Evolutionary conservation across 192 early-diverging fungal genomes (phyloP), one percentile per base, ranked within the genome.

Genomic region (Entophlyctis luteolus): DNA sequence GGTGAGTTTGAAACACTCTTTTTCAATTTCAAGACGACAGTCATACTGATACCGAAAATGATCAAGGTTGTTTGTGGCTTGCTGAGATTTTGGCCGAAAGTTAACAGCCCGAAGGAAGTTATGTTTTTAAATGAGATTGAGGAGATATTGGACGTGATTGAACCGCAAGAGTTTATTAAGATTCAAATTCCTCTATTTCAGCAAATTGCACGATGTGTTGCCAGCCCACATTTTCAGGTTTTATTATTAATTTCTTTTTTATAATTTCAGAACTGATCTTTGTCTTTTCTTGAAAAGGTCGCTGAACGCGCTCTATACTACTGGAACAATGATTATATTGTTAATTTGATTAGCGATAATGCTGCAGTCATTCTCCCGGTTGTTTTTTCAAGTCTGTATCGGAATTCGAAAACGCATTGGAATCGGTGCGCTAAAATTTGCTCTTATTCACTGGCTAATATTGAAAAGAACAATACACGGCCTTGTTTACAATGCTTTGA

Each of bases 81-180:
- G 50, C 77, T 99, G 67, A 86, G 93, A 29, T 98, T 85, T 76
- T 99, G 97, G 97, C 97, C 97, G 54, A 98, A 96, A 77, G 93
- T 99, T 46, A 99, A 98, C 82, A 93, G 90, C 68, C 93, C 94
- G 14, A 99, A 99, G 77, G 96, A 99, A 80, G 93, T 98, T 62
- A 96, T 99, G 95, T 99, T 95, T 78, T 82, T 99, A 69, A 94
- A 92, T 76, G 97, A 99, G 76, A 81, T 98, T 42, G 97, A 99
- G 71, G 95, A 95, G 66, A 94, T 99, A 27, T 72, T 99, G 82
- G 93, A 96, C 75, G 89, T 94, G 0, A 93, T 92, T 49, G 95
- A 99, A 69, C 91, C 90, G 2, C 79, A 84, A 39, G 92, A 98
- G 74, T 99, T 98, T 76, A 78, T 87, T 48, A 92, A 88, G 59